A percentile compares a stretch with the other conserved stretches of the same genome.
phyloP scores from a whole-genome alignment of 371 early-diverging fungal genomes.

The Mortierella sp. region DNA sequence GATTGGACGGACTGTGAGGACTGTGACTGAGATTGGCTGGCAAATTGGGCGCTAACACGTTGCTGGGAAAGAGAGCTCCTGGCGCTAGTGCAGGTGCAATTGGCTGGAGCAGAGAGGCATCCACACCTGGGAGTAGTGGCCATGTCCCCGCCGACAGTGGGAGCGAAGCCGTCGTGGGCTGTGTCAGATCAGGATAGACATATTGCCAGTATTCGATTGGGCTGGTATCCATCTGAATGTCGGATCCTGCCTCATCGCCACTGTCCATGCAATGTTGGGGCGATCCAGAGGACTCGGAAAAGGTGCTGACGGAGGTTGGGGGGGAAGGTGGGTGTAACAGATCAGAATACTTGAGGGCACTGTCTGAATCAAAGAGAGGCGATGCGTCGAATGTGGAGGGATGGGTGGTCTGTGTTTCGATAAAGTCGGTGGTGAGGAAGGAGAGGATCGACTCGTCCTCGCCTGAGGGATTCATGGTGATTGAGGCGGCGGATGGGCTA shows the following conservation, averaged over 20 bases:
- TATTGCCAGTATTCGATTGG: slow-evolving; percentile 51
- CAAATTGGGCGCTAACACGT: background rate
- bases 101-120: slow-evolving; percentile 26
- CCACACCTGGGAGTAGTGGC: slow-evolving; percentile 28
- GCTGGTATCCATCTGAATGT: slow-evolving; percentile 41
- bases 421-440: slow-evolving; percentile 47
- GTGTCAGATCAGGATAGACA: slow-evolving; percentile 38
- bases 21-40: background rate
- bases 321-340: slow-evolving; percentile 50
- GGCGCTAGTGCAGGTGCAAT: slow-evolving; percentile 17
- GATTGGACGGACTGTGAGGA: background rate
- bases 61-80: slow-evolving; percentile 1
- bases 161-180: slow-evolving; percentile 12
- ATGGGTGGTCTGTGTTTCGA: slow-evolving; percentile 43
- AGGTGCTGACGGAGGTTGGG: slow-evolving; percentile 49
- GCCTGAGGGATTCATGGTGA: slow-evolving; percentile 10
- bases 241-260: slow-evolving; percentile 46
- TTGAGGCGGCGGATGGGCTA: background rate
- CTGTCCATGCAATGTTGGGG: slow-evolving; percentile 44
- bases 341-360: slow-evolving; percentile 22
- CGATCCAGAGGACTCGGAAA: slow-evolving; percentile 49
- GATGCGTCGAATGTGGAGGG: slow-evolving; percentile 18
- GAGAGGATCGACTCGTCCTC: slow-evolving; percentile 52
- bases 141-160: slow-evolving; percentile 36
- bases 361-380: slow-evolving; percentile 35